Base-by-base conservation (phyloP, 768 basidiomycete species). In the Kwoniella botswanensis region DNA sequence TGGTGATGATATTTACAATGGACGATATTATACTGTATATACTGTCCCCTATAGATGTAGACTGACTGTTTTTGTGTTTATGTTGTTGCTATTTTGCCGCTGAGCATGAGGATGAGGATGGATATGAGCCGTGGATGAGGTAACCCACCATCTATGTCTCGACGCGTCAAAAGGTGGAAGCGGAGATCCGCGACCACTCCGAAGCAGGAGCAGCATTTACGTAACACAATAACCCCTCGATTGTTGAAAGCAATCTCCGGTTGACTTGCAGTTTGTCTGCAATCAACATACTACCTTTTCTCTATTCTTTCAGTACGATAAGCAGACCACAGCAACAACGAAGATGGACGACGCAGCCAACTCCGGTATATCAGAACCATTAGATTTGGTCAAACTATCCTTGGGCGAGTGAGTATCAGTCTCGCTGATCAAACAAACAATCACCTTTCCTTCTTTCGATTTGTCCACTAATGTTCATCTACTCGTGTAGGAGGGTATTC, bases 301-400 rank as follows among this genome's bases (percentile, higher is more conserved):
- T 35, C 35, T 35, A 35, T 35, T 35, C 35, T 35, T 35, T 35
- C 35, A 35, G 35, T 6, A 35, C 35, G 35, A 35, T 35, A 35
- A 9, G 12, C 22, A 43, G 17, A 52, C 52, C 24, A 21, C 17
- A 12, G 13, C 52, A 15, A 13, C 9, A 4, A 4, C 15, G 2
- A 55, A 68, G 26, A 83, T 83, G 82, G 82, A 82, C 71, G 73
- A 76, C 60, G 71, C 74, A 41, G 79, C 76, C 53, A 76, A 73
- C 58, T 46, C 79, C 52, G 67, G 75, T 13, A 81, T 84, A 43
- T 68, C 81, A n/a, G 95, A 97, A 84, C 97, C 97, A 22, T 93
- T 99, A 85, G 97, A 99, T 84, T 89, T 98, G 78, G 96, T 99
- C 81, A 89, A 95, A 72, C 88, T 98, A 43, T 96, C 95, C 50